phyloP scores from a whole-genome alignment of 2,329 filamentous ascomycete genomes.

The Scedosporium apiospermum region DNA sequence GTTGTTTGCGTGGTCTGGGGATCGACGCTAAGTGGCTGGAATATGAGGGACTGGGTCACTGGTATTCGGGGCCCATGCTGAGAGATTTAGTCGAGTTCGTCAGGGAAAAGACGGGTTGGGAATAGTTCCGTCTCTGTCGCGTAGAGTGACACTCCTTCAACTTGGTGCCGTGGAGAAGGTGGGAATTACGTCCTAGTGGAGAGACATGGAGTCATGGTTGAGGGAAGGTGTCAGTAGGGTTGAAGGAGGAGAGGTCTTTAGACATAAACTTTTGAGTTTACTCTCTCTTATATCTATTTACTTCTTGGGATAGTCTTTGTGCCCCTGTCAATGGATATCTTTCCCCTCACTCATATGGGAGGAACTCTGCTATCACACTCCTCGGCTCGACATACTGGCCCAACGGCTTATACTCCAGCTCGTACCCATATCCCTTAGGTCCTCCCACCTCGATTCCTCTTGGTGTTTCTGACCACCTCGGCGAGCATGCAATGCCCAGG shows the following conservation, averaged over 20 bases:
- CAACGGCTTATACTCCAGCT: neutral
- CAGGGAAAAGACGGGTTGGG: neutral
- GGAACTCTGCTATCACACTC: neutral
- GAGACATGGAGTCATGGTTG: too few species aligned
- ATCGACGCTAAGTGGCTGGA: slow-evolving; percentile 23
- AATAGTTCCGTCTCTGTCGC: neutral
- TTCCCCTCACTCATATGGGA: too few species aligned
- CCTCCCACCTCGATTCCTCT: neutral
- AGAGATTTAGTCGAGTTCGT: slow-evolving; percentile 25
- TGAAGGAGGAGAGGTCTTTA: too few species aligned
- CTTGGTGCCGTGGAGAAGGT: too few species aligned
- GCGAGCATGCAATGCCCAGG: neutral
- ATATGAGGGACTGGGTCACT: slow-evolving; percentile 35
- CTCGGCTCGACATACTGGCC: neutral
- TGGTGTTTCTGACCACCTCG: neutral
- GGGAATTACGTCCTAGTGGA: too few species aligned
- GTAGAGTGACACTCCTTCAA: too few species aligned
- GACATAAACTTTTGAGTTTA: too few species aligned
- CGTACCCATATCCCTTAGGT: neutral
- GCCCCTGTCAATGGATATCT: too few species aligned
- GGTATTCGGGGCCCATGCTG: slow-evolving; percentile 32
- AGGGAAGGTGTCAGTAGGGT: too few species aligned
- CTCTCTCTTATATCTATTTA: too few species aligned
- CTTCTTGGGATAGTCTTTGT: too few species aligned
- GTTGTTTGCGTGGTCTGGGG: slow-evolving; percentile 9